Conservation (phyloP, 2,329 filamentous ascomycete species). For the Arthrobotrys iridis region DNA sequence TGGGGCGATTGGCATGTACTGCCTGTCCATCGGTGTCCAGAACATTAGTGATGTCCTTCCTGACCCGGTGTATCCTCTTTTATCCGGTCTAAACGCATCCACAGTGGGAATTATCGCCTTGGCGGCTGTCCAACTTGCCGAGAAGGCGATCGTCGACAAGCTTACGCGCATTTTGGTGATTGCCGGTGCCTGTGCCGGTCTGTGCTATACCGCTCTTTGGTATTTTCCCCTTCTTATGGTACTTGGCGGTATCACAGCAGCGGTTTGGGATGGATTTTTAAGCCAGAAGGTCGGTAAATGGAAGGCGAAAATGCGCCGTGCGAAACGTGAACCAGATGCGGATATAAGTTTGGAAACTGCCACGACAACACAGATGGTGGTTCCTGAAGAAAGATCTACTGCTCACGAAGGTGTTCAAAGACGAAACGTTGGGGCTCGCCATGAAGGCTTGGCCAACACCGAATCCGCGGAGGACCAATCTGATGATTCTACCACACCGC, state of each 20-base stretch:
- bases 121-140: constrained; percentile 73
- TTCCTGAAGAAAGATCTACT: background rate
- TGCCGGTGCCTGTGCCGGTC: constrained; percentile 70
- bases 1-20: constrained; percentile 76
- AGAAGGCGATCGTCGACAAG: constrained; percentile 74
- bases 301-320: constrained; percentile 29
- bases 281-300: constrained; percentile 62
- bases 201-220: constrained; percentile 78
- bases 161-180: constrained; percentile 73
- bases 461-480: background rate
- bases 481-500: background rate
- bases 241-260: constrained; percentile 66
- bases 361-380: background rate
- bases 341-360: background rate
- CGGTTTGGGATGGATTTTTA: constrained; percentile 69
- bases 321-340: background rate
- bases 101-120: constrained; percentile 78
- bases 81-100: constrained; percentile 76
- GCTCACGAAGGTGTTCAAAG: background rate
- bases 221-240: constrained; percentile 76
- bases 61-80: constrained; percentile 71
- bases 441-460: background rate
- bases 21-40: constrained; percentile 72
- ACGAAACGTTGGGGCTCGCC: background rate
- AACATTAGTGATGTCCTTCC: constrained; percentile 71